A percentile compares a stretch with the other conserved stretches of the same genome.
Evolutionary conservation across 2,329 filamentous ascomycete species (phyloP).

Genomic region (Byssoonygena ceratinophila): DNA sequence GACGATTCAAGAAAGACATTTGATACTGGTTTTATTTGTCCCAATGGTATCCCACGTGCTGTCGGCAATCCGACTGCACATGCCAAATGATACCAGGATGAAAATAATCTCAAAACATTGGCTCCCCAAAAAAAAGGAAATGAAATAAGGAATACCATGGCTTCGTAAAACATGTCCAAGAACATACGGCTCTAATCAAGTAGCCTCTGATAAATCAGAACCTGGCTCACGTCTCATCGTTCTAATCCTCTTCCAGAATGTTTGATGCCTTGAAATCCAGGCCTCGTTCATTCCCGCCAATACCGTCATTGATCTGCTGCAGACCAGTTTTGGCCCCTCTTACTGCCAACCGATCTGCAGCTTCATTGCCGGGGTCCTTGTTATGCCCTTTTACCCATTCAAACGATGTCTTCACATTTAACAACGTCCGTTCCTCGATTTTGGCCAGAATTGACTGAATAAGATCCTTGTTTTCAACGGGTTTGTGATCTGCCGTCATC

Average conservation of each 20-base stretch:
- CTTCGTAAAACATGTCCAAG: not conserved
- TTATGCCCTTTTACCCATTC: conserved; percentile 86
- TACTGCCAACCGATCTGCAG: conserved; percentile 69
- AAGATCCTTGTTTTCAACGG: conserved; percentile 79
- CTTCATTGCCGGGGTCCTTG: conserved; percentile 61
- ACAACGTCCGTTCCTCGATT: conserved; percentile 57
- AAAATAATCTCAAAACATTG: too few relatives aligned
- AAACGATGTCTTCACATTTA: conserved; percentile 56
- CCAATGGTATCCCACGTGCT: too few relatives aligned
- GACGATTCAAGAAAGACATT: too few relatives aligned
- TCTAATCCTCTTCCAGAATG: not conserved
- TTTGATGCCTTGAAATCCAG: not conserved
- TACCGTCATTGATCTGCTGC: conserved; percentile 8
- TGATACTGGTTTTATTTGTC: too few relatives aligned
- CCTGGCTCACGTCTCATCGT: not conserved
- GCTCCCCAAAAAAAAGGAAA: too few relatives aligned
- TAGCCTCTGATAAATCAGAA: not conserved
- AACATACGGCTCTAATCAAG: not conserved
- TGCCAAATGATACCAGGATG: too few relatives aligned
- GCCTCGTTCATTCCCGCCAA: not conserved
- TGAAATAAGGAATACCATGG: too few relatives aligned
- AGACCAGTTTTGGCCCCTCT: conserved; percentile 45
- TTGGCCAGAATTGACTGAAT: conserved; percentile 60
- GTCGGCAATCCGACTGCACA: too few relatives aligned
- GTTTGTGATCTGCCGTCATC: conserved; percentile 58